Evolutionary conservation across 78 protist species (phyloP), one percentile per base, ranked within the genome.

Genomic region (Guillardia theta): DNA sequence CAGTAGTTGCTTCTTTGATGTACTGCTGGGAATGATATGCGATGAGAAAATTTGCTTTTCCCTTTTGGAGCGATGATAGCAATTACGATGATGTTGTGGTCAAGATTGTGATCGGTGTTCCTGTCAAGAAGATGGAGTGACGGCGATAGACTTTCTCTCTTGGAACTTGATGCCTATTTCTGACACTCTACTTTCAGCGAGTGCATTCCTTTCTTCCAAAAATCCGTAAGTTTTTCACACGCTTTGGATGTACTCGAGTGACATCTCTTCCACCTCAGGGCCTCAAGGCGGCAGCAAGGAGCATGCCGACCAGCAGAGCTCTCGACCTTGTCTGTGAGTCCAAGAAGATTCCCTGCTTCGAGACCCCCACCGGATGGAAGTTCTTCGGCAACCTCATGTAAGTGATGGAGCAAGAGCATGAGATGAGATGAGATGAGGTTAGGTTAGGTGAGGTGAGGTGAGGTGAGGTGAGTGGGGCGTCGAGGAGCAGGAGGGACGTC

Each of bases 371-470:
- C 6, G 99, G 83, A 1, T 99, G 99, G 99, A 99, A 99, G 96
- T 99, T 96, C 97, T 99, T 99, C 62, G 99, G 98, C 30, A 98
- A 98, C 95, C 97, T 99, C 48, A 97, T 99, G 99, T 99, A n/a
- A n/a, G n/a, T n/a, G n/a, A n/a, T n/a, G n/a, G n/a, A n/a, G n/a
- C n/a, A n/a, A n/a, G n/a, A n/a, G n/a, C n/a, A n/a, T 50, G 58
- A 10, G 10, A 15, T 50, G 58, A 10, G 10, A 19, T 10, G 58
- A 15, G 30, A 15, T 50, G 58, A 15, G 10, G 30, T 10, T 50
- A 15, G 70, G 6, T 27, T 1, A 8, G 70, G 21, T 58, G 21
- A 9, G 21, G 70, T 24, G 27, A 6, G 70, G 39, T 6, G 6
- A 1, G 70, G 4, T 58, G 70, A 58, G 39, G 6, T 58, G 4